Percentiles rank a stretch among this genome's conserved stretches.
phyloP scores from a whole-genome alignment of 2,329 filamentous ascomycete species.

The Ophiostoma populinum region DNA sequence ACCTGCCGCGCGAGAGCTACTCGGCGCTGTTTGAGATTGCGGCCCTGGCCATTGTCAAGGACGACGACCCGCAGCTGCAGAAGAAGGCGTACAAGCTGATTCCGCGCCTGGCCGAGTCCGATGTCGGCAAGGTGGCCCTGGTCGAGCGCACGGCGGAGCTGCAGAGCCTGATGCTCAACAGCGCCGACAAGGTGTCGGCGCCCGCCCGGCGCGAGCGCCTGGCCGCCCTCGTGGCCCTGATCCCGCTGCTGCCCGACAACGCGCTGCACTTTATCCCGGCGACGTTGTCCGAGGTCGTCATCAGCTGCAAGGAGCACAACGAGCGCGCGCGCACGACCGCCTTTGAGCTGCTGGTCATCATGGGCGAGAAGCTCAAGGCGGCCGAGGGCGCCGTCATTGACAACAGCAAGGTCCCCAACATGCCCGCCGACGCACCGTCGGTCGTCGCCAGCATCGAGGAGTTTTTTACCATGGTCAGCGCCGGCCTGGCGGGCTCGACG shows the following conservation, averaged over 20 bases:
- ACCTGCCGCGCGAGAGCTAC: conserved; percentile 78
- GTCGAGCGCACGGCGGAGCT: conserved; percentile 59
- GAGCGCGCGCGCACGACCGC: conserved; percentile 81
- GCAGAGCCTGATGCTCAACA: conserved; percentile 63
- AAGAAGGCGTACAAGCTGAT: conserved; percentile 99
- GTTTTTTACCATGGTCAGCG: conserved; percentile 96
- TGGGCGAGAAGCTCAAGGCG: conserved; percentile 61
- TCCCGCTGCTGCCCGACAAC: conserved; percentile 58
- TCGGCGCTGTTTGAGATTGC: conserved; percentile 74
- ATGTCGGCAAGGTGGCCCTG: conserved; percentile 59
- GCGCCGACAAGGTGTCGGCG: conserved; percentile 68
- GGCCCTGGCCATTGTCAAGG: conserved; percentile 60
- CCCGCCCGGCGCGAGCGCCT: conserved; percentile 78
- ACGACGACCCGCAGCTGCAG: conserved; percentile 78
- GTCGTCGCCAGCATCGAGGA: conserved; percentile 77
- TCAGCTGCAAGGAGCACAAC: conserved; percentile 94
- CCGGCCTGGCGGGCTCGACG: conserved; percentile 78
- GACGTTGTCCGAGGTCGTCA: conserved; percentile 83
- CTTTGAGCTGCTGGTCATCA: conserved; percentile 75
- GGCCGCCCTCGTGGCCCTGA: conserved; percentile 61
- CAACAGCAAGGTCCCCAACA: conserved; percentile 73
- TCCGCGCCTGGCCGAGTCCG: conserved; percentile 69
- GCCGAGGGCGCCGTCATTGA: conserved; percentile 58
- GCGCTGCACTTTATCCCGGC: conserved; percentile 88
- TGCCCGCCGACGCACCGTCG: conserved; percentile 62